phyloP scores from a whole-genome alignment of 2,329 filamentous ascomycete genomes.

The Chaetomium globosum region DNA sequence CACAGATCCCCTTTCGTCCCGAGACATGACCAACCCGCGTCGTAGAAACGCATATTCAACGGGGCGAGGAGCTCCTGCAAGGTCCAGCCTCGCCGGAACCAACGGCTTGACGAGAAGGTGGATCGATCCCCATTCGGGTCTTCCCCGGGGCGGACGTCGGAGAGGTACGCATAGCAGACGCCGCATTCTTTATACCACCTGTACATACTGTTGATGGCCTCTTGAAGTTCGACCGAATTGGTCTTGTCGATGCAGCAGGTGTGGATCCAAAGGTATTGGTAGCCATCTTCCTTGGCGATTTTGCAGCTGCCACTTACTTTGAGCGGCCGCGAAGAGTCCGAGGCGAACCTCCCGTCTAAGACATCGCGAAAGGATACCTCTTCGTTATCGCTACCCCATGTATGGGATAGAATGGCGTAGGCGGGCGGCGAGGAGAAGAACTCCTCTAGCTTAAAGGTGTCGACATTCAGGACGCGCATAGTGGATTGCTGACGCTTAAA shows the following conservation, averaged over 20 bases:
- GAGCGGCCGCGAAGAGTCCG: not conserved
- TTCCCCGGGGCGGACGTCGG: constrained; percentile 24
- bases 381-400: constrained; percentile 29
- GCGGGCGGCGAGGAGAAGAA: constrained; percentile 24
- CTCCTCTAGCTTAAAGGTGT: constrained; percentile 28
- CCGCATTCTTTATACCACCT: constrained; percentile 34
- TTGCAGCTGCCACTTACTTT: constrained; percentile 24
- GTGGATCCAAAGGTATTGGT: constrained; percentile 36
- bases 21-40: constrained; percentile 37
- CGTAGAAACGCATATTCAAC: constrained; percentile 39
- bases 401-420: constrained; percentile 32
- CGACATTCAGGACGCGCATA: constrained; percentile 34
- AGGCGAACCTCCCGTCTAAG: constrained; percentile 16
- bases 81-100: constrained; percentile 46
- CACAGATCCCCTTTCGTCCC: constrained; percentile 36
- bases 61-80: constrained; percentile 66
- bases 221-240: constrained; percentile 35
- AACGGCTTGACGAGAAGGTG: constrained; percentile 30
- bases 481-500: not conserved
- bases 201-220: constrained; percentile 37
- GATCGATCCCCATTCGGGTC: not conserved
- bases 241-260: constrained; percentile 39
- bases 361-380: constrained; percentile 30
- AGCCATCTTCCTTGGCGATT: constrained; percentile 20
- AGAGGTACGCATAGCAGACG: constrained; percentile 36